Percentiles rank a stretch among this genome's conserved stretches.
Evolutionary conservation across 441 rosid species (phyloP).

Genomic region (Bruguiera hainesii): DNA sequence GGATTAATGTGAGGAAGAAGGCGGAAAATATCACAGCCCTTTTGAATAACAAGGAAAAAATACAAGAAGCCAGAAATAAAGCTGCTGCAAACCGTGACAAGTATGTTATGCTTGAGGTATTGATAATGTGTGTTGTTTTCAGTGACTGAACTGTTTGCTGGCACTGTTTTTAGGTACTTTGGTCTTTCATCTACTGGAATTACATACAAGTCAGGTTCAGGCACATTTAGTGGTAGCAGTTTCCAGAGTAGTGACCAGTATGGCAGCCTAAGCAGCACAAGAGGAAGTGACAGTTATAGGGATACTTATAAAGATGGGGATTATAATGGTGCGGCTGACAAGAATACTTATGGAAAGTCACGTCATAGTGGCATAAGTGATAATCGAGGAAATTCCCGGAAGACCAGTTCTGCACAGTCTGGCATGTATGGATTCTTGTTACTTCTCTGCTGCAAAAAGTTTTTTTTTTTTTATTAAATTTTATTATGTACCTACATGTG

Average conservation of each 20-base stretch:
- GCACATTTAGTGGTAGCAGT: conserved; percentile 52
- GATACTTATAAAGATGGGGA: conserved; percentile 50
- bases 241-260: conserved; percentile 48
- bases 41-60: conserved; percentile 80
- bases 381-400: conserved; percentile 36
- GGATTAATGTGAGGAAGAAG: conserved; percentile 96
- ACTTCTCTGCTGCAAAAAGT: conserved; percentile 12
- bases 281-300: conserved; percentile 48
- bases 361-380: conserved; percentile 38
- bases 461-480: neutral
- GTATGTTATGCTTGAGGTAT: conserved; percentile 39
- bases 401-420: conserved; percentile 40
- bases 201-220: conserved; percentile 62
- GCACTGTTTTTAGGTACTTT: conserved; percentile 52
- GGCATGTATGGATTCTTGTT: conserved; percentile 48
- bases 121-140: conserved; percentile 11
- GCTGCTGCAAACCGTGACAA: conserved; percentile 92
- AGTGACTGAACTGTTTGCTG: conserved; percentile 17
- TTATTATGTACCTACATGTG: neutral
- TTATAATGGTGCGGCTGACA: conserved; percentile 36
- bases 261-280: conserved; percentile 42
- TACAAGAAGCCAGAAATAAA: conserved; percentile 83
- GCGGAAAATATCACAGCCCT: conserved; percentile 72
- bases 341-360: conserved; percentile 51
- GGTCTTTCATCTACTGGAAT: conserved; percentile 92